Conservation (phyloP, 805 yeast species). For the Yamadazyma paraphyllophila region DNA sequence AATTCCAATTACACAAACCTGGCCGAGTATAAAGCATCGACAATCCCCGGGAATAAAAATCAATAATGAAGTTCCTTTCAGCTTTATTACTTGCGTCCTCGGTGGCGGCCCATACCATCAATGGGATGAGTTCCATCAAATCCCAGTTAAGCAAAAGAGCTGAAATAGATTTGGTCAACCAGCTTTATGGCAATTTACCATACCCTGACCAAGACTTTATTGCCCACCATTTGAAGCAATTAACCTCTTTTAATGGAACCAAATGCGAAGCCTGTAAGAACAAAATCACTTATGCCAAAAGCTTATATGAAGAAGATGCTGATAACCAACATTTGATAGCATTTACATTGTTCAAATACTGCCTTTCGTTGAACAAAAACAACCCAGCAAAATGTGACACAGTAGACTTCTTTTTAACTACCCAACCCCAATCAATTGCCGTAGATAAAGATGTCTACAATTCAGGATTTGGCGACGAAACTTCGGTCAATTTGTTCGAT, state of each 20-base stretch:
- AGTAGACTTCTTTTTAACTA: conserved; percentile 37
- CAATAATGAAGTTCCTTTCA: conserved; percentile 3
- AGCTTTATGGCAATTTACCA: conserved; percentile 23
- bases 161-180: conserved; percentile 23
- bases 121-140: conserved; percentile 12
- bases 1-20: neutral
- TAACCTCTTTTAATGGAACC: conserved; percentile 31
- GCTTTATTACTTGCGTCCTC: conserved; percentile 4
- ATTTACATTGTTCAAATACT: conserved; percentile 35
- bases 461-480: conserved; percentile 23
- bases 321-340: conserved; percentile 34
- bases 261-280: conserved; percentile 36
- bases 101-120: conserved; percentile 12
- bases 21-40: too few species aligned
- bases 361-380: conserved; percentile 27
- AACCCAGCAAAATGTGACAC: conserved; percentile 32
- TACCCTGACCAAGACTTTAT: conserved; percentile 29
- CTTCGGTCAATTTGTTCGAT: conserved; percentile 34
- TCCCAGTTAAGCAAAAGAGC: conserved; percentile 15
- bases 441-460: conserved; percentile 16
- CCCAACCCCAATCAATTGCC: conserved; percentile 23
- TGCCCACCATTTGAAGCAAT: conserved; percentile 23
- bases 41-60: neutral
- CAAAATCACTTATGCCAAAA: conserved; percentile 29
- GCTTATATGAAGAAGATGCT: conserved; percentile 26